These are phyloP conservation scores for Diversispora eburnea DNA, from an alignment of 192 early-diverging fungal genomes.

Conservation along the genomic window DNA sequence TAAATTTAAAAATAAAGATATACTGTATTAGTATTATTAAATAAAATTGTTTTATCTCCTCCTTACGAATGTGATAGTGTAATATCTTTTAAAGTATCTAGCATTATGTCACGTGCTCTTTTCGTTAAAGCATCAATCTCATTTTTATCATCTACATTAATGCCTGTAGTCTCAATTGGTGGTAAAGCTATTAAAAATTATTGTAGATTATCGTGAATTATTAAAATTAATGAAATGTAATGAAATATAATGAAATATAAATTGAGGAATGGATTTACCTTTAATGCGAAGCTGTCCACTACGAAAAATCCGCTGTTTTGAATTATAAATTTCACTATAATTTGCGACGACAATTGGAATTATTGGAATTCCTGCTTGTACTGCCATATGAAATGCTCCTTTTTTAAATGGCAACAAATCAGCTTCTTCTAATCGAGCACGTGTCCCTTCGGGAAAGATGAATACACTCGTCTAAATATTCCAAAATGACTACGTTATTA, in stretches of 20 bases:
- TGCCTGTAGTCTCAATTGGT: constrained; percentile 45
- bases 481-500: constrained; percentile 55
- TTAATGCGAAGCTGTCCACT: constrained; percentile 55
- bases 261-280: constrained; percentile 34
- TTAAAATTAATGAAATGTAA: neutral
- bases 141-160: constrained; percentile 36
- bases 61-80: constrained; percentile 3
- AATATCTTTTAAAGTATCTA: constrained; percentile 49
- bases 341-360: constrained; percentile 84
- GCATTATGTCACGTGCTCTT: constrained; percentile 48
- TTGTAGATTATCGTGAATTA: neutral
- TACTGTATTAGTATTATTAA: too few species aligned
- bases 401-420: constrained; percentile 91
- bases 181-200: constrained; percentile 38
- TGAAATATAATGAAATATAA: neutral
- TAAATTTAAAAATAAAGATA: too few species aligned
- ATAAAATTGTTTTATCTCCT: too few species aligned
- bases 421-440: constrained; percentile 65
- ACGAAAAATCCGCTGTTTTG: constrained; percentile 46
- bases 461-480: constrained; percentile 59
- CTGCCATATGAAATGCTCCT: constrained; percentile 92
- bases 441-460: constrained; percentile 92
- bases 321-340: constrained; percentile 56
- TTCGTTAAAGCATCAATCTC: constrained; percentile 46
- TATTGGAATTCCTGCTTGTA: constrained; percentile 80